phyloP scores from a whole-genome alignment of 2,329 filamentous ascomycete genomes.

The Botrytis byssoidea region DNA sequence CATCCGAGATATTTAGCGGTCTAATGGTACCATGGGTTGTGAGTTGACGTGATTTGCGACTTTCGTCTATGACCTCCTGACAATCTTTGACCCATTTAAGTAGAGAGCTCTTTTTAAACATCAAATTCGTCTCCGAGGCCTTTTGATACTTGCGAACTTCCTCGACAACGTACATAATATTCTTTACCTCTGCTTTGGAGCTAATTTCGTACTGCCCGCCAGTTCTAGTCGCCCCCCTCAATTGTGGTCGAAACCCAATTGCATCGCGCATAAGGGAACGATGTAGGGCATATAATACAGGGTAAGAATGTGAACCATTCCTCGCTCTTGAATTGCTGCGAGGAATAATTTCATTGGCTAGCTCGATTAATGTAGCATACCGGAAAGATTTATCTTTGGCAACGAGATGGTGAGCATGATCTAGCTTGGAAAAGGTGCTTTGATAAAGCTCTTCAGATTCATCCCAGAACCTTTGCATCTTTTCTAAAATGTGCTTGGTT shows the following conservation, averaged over 20 bases:
- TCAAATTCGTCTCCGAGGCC: background rate
- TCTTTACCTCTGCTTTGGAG: slow-evolving; percentile 51
- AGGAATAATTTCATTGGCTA: slow-evolving; percentile 45
- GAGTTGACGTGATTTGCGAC: slow-evolving; percentile 50
- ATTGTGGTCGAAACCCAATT: slow-evolving; percentile 58
- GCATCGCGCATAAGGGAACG: slow-evolving; percentile 60
- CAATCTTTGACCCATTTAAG: slow-evolving; percentile 51
- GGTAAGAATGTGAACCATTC: slow-evolving; percentile 44
- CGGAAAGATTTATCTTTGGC: slow-evolving; percentile 45
- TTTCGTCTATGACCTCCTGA: slow-evolving; percentile 50
- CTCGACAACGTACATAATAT: slow-evolving; percentile 50
- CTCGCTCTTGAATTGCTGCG: slow-evolving; percentile 25
- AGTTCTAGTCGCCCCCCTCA: slow-evolving; percentile 46
- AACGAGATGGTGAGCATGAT: slow-evolving; percentile 49
- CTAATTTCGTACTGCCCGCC: slow-evolving; percentile 63
- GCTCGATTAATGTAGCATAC: slow-evolving; percentile 45
- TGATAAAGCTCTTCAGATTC: slow-evolving; percentile 49
- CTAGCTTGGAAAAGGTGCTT: slow-evolving; percentile 45
- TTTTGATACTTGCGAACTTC: slow-evolving; percentile 41
- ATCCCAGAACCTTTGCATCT: slow-evolving; percentile 45
- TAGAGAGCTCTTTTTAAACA: background rate
- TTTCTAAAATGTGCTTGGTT: slow-evolving; percentile 45
- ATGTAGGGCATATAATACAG: slow-evolving; percentile 68
- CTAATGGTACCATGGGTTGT: slow-evolving; percentile 52
- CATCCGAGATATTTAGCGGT: slow-evolving; percentile 34